These are phyloP conservation scores for Mrakia blollopis DNA, from an alignment of 768 basidiomycete genomes.

Conservation along the genomic window DNA sequence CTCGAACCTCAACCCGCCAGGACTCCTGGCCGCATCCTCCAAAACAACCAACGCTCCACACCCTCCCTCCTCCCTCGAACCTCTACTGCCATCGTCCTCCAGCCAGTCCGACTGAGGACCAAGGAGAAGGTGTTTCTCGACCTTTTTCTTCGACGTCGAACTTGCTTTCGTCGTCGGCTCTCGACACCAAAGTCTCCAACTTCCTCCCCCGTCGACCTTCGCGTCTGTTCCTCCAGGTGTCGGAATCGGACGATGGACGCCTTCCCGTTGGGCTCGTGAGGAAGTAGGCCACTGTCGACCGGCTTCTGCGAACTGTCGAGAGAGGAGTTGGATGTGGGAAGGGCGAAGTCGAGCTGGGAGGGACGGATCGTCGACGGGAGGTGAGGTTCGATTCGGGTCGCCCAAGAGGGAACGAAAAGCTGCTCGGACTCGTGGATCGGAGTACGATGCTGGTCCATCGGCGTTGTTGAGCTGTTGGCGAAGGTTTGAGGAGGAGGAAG, in stretches of 20 bases:
- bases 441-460: neutral
- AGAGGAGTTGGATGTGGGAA: neutral
- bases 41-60: neutral
- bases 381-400: neutral
- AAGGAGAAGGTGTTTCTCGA: neutral
- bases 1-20: neutral
- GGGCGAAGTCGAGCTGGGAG: neutral
- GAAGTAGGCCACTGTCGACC: neutral
- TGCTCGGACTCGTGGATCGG: neutral
- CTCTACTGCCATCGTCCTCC: neutral
- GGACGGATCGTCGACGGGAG: neutral
- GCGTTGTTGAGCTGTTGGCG: neutral
- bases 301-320: neutral
- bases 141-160: neutral
- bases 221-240: neutral
- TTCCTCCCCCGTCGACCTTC: neutral
- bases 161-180: neutral
- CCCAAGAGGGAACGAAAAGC: neutral
- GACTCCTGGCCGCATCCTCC: neutral
- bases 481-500: neutral
- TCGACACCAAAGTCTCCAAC: conserved; percentile 3
- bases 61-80: neutral
- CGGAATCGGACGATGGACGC: neutral
- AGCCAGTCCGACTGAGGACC: neutral
- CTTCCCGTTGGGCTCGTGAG: neutral